A percentile compares a stretch with the other conserved stretches of the same genome.
These are phyloP conservation scores for Lentinula aciculospora DNA, from an alignment of 768 basidiomycete genomes.

Conservation along the genomic window DNA sequence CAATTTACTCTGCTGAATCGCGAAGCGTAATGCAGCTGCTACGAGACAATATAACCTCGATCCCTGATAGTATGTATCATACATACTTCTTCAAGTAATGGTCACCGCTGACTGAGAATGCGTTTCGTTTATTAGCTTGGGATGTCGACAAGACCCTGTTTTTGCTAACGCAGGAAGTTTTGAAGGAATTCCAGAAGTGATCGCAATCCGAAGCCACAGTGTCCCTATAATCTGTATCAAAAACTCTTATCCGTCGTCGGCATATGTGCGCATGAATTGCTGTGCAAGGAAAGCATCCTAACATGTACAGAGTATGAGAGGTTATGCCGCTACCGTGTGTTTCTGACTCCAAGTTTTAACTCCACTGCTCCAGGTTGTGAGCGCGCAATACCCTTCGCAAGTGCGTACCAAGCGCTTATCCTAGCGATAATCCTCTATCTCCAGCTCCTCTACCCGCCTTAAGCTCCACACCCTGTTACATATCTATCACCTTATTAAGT, in stretches of 20 bases:
- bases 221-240: background rate
- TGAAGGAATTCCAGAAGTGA: slow-evolving; percentile 43
- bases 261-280: too few species aligned
- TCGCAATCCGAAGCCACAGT: background rate
- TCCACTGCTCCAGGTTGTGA: too few species aligned
- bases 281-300: too few species aligned
- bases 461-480: too few species aligned
- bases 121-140: slow-evolving; percentile 30
- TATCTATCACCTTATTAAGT: too few species aligned
- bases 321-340: too few species aligned
- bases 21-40: slow-evolving; percentile 42
- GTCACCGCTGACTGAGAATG: background rate
- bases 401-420: too few species aligned
- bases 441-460: too few species aligned
- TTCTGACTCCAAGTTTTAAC: too few species aligned
- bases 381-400: too few species aligned
- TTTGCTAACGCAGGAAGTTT: slow-evolving; percentile 30
- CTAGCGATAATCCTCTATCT: too few species aligned
- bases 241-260: background rate
- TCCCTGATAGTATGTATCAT: slow-evolving; percentile 40
- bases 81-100: background rate
- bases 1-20: slow-evolving; percentile 28
- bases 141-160: slow-evolving; percentile 35
- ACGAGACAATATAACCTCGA: slow-evolving; percentile 46
- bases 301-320: too few species aligned